These are phyloP conservation scores for Hamigera avellanea DNA, from an alignment of 495 filamentous ascomycete species.

Conservation along the genomic window DNA sequence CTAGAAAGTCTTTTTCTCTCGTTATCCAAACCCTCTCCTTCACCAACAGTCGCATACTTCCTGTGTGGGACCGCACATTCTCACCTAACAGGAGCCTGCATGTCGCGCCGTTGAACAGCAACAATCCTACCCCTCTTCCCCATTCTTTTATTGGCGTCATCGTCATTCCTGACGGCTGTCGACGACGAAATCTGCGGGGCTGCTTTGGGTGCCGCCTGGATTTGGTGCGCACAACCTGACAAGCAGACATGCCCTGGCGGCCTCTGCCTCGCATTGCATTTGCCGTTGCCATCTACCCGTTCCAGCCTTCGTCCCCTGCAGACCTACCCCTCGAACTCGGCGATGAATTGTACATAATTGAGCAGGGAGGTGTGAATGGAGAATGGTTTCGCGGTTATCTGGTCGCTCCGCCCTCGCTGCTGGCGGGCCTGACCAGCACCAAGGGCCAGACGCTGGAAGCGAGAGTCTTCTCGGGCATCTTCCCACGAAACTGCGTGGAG, in stretches of 20 bases:
- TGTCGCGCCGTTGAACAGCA: no score
- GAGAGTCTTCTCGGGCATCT: slow-evolving; percentile 93
- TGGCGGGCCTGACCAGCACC: slow-evolving; percentile 81
- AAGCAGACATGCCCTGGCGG: slow-evolving; percentile 77
- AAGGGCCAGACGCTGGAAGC: slow-evolving; percentile 92
- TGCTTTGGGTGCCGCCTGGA: slow-evolving; percentile 10
- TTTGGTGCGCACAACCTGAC: not conserved
- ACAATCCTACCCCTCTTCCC: no score
- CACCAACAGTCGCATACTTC: no score
- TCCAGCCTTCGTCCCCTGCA: slow-evolving; percentile 70
- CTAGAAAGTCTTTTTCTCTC: no score
- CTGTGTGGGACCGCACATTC: no score
- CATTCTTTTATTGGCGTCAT: no score
- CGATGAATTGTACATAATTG: slow-evolving; percentile 97
- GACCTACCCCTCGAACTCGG: slow-evolving; percentile 96
- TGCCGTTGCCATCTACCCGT: slow-evolving; percentile 89
- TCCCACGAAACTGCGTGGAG: slow-evolving; percentile 86
- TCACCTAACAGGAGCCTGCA: no score
- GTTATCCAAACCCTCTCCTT: no score
- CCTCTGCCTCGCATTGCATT: slow-evolving; percentile 95
- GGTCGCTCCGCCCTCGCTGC: slow-evolving; percentile 81
- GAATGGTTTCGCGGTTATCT: slow-evolving; percentile 94
- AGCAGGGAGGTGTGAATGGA: slow-evolving; percentile 75
- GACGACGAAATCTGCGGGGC: slow-evolving; percentile 13
- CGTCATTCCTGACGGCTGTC: slow-evolving; percentile 9